These are phyloP conservation scores for Chimonanthus praecox DNA, from an alignment of 164 flowering plant genomes.

Conservation along the genomic window DNA sequence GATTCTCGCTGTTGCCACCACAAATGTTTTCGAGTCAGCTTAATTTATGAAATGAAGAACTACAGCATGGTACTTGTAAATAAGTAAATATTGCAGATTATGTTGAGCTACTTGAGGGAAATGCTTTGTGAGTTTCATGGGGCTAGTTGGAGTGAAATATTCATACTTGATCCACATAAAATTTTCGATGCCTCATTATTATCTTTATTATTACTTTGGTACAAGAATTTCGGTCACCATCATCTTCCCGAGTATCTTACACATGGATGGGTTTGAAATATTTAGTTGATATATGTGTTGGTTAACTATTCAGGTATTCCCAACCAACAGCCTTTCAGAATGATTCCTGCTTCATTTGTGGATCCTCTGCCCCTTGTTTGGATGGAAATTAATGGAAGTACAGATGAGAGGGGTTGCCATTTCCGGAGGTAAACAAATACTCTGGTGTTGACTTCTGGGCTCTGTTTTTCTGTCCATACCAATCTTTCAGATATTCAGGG, in stretches of 20 bases:
- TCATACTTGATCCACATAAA: not conserved
- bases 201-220: not conserved
- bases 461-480: no score
- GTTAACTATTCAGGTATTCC: constrained; percentile 15
- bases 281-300: not conserved
- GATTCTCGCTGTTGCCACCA: no score
- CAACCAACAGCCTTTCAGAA: constrained; percentile 5
- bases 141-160: not conserved
- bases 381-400: constrained; percentile 1
- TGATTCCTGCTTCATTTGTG: not conserved
- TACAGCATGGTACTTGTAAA: no score
- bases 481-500: no score
- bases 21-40: no score
- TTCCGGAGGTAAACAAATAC: constrained; percentile 21
- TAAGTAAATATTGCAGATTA: no score
- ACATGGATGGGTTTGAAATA: not conserved
- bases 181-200: not conserved
- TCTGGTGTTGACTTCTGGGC: no score
- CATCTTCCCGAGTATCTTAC: not conserved
- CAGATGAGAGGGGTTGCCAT: constrained; percentile 4
- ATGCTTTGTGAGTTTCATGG: not conserved
- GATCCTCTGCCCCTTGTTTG: constrained; percentile 3
- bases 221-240: not conserved
- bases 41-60: no score
- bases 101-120: not conserved